Base-by-base conservation (phyloP, 345 rosid species). In the Eutrema japonicum region DNA sequence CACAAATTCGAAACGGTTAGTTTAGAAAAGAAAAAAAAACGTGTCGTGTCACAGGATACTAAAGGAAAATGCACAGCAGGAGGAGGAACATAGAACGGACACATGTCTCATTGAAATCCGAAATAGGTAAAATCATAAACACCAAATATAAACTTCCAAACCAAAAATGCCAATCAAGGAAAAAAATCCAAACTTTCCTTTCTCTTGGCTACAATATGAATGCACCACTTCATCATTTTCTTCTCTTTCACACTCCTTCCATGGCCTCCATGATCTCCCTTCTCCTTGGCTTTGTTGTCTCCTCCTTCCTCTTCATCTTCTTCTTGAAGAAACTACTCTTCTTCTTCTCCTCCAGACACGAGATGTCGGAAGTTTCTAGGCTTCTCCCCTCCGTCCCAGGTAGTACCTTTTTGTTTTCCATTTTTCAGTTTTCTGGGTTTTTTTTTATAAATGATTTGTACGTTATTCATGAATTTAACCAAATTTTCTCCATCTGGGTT, bases 361-460 rank as follows among this genome's bases (percentile, higher is more conserved):
- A 46, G 57, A 86, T 81, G 74, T 43, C 76, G 36, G 74, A 72
- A 52, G 52, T 74, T 33, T 22, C 84, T 40, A 45, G 4, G 2
- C 89, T 89, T 41, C 94, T 89, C 45, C 94, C 89, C 38, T 56
- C 79, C 49, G 82, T 87, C 4, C 96, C 96, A 63, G 91, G 96
- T 89, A 71, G 3, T 38, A 7, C 30, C 4, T 6, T 32, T 46
- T 16, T 37, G 6, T 9, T 42, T 29, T 72, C 47, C 6, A 22
- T 22, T 30, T 32, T 32, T 32, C 35, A 32, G 35, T 18, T 18
- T 18, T 18, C 22, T 18, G 22, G 22, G 22, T 18, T 1, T 0
- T 18, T 0, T 18, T 18, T 18, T 18, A 18, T 18, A 18, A 18
- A 22, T 22, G 26, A 22, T 22, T 22, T 22, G 26, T 22, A 22